A percentile compares a stretch with the other conserved stretches of the same genome.
Conservation (phyloP, 768 basidiomycete genomes). For the Xerocomellus dryophilus region DNA sequence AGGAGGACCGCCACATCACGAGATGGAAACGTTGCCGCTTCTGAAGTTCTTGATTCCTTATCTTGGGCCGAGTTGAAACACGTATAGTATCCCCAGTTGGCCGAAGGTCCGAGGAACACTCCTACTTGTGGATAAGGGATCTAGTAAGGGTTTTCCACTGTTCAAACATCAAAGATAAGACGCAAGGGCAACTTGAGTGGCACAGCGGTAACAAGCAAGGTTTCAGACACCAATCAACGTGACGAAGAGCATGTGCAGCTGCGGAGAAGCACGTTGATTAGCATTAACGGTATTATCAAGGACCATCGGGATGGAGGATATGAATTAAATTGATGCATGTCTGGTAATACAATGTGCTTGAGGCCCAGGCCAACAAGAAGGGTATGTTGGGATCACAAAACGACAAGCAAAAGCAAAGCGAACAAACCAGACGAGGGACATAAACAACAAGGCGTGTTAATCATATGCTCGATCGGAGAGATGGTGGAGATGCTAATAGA, state of each 20-base stretch:
- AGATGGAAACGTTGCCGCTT: not conserved
- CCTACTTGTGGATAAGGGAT: not conserved
- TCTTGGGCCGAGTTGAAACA: constrained; percentile 1
- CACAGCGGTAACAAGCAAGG: not conserved
- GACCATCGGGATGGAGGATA: constrained; percentile 6
- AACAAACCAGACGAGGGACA: constrained; percentile 27
- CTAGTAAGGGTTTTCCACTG: not conserved
- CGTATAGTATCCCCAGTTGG: not conserved
- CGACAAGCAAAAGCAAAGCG: constrained; percentile 26
- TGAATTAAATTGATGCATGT: constrained; percentile 32
- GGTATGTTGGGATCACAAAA: constrained; percentile 28
- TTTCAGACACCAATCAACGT: not conserved
- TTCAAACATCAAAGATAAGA: not conserved
- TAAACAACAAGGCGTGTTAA: constrained; percentile 18
- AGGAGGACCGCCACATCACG: not conserved
- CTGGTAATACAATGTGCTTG: constrained; percentile 35
- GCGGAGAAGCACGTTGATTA: constrained; percentile 8
- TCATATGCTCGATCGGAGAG: constrained; percentile 27
- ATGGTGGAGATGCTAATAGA: constrained; percentile 34
- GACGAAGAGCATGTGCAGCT: not conserved
- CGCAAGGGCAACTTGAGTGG: not conserved
- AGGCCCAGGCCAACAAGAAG: constrained; percentile 23
- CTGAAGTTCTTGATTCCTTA: constrained; percentile 10
- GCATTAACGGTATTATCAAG: constrained; percentile 3
- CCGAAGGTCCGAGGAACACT: not conserved